Percentiles rank a stretch among this genome's conserved stretches.
phyloP scores from a whole-genome alignment of 306 rosid species.

The Rubus parviflorus region DNA sequence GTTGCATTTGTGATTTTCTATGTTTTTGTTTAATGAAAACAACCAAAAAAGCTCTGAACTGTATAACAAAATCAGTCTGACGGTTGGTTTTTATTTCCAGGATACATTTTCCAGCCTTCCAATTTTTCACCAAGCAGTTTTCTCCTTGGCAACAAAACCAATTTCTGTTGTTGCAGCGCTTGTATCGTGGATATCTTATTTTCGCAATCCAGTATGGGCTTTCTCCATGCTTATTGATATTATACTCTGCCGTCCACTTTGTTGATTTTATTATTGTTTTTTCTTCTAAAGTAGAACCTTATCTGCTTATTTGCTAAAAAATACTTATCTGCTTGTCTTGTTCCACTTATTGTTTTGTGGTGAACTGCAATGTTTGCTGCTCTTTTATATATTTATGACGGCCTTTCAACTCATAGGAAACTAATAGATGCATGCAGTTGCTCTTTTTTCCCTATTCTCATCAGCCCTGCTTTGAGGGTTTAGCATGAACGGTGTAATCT shows the following conservation, averaged over 20 bases:
- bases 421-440: neutral
- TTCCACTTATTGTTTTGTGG: neutral
- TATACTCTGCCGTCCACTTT: neutral
- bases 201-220: slow-evolving; percentile 66
- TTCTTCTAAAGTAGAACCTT: neutral
- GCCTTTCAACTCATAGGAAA: neutral
- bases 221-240: slow-evolving; percentile 23
- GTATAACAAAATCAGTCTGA: slow-evolving; percentile 2
- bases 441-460: neutral
- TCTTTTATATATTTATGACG: neutral
- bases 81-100: slow-evolving; percentile 43
- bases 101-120: slow-evolving; percentile 59
- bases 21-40: slow-evolving; percentile 13
- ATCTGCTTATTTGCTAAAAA: neutral
- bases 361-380: neutral
- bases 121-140: slow-evolving; percentile 70
- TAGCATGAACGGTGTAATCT: neutral
- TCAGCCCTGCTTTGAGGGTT: neutral
- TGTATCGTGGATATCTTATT: slow-evolving; percentile 68
- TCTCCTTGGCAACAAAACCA: slow-evolving; percentile 63
- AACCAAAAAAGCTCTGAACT: neutral
- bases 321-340: neutral
- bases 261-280: neutral
- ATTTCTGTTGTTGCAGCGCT: slow-evolving; percentile 67
- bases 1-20: slow-evolving; percentile 18